A percentile compares a stretch with the other conserved stretches of the same genome.
These are phyloP conservation scores for Mortierella sp. DNA, from an alignment of 371 early-diverging fungal species.

Conservation along the genomic window DNA sequence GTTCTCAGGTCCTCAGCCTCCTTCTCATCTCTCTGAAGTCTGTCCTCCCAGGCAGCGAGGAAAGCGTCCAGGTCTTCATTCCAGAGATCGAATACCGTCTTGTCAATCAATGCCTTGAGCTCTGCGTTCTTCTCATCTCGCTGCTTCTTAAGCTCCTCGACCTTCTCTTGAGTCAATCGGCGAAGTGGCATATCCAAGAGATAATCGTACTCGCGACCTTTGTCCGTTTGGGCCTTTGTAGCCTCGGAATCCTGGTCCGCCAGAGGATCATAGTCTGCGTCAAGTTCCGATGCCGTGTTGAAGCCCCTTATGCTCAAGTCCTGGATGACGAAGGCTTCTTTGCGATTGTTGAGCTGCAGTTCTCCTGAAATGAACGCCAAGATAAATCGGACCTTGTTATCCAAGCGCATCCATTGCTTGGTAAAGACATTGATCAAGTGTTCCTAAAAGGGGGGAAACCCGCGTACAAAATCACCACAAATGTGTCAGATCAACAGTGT, in stretches of 20 bases:
- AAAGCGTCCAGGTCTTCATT: constrained; percentile 87
- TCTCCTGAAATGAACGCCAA: constrained; percentile 89
- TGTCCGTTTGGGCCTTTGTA: constrained; percentile 55
- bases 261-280: constrained; percentile 43
- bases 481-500: background rate
- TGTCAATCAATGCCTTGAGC: constrained; percentile 75
- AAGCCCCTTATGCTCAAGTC: constrained; percentile 86
- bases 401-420: constrained; percentile 81
- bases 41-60: constrained; percentile 78
- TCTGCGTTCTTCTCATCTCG: constrained; percentile 75
- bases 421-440: constrained; percentile 77
- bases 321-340: constrained; percentile 79
- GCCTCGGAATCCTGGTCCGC: constrained; percentile 61
- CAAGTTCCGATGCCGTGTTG: constrained; percentile 68
- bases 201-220: constrained; percentile 87
- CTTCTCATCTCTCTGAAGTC: constrained; percentile 44
- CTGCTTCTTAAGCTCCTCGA: constrained; percentile 84
- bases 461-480: too few relatives aligned
- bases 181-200: constrained; percentile 94
- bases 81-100: constrained; percentile 92
- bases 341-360: constrained; percentile 90
- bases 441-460: constrained; percentile 57
- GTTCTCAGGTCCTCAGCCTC: too few relatives aligned
- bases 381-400: constrained; percentile 96
- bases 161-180: constrained; percentile 93